Evolutionary conservation across 257 asterid genomes (phyloP), one percentile per base, ranked within the genome.

Genomic region (Asclepias syriaca): DNA sequence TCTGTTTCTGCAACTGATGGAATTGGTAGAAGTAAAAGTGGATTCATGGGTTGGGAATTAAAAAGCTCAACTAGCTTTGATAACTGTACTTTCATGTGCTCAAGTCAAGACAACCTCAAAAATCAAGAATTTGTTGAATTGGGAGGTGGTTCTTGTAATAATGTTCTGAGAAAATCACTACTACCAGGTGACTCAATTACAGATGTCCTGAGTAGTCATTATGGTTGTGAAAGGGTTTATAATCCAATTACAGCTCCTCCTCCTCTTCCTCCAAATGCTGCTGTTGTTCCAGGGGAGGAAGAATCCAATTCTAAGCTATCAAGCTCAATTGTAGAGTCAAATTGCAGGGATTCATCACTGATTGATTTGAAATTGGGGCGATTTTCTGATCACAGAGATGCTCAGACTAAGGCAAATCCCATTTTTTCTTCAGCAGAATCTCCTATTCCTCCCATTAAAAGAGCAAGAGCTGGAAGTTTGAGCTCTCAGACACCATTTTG

Each of bases 341-440:
- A 57, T 71, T 73, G 58, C 37, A 29, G 68, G 32, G 83, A 80
- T 50, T 73, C 83, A 55, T 71, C 83, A 57, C 66, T 83, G 9
- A 72, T 83, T 75, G 87, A 83, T 74, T 65, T 83, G 80, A 78
- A 83, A 58, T 65, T 83, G 72, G 87, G 85, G 45, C 69, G 85
- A n/a, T 68, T 81, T 73, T 75, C 66, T 73, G 81, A 78, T 76
- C 79, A 72, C 9, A 53, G 71, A 68, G 80, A 75, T 66, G 64
- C 21, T 43, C 77, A 67, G 37, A 24, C 69, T 1, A 73, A 64
- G 77, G 57, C 11, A 29, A 58, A 49, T 43, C 65, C 64, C 27
- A 68, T 50, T 61, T 66, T 75, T 53, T 76, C 76, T 53, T 65
- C 77, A 65, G 72, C 77, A 58, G 77, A 69, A 29, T 81, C 83